Conservation (phyloP, 2,329 filamentous ascomycete species). For the Capronia americana region DNA sequence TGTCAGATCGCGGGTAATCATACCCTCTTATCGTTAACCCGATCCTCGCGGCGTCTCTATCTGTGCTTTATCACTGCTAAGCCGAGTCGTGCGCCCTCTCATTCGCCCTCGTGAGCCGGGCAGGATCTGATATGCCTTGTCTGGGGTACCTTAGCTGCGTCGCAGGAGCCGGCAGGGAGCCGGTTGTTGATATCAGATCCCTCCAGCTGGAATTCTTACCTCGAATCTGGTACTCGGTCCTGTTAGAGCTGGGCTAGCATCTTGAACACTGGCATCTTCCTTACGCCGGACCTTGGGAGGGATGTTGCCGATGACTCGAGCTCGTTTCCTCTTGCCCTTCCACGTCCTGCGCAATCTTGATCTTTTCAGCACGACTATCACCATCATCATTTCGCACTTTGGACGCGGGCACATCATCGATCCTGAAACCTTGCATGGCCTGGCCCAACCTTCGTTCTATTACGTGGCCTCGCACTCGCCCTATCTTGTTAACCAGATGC, state of each 20-base stretch:
- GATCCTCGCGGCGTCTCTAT: not conserved
- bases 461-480: not conserved
- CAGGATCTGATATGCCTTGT: not conserved
- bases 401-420: no score
- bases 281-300: not conserved
- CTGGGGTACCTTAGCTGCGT: not conserved
- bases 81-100: not conserved
- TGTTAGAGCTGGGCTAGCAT: not conserved
- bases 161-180: not conserved
- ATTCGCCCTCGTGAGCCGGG: not conserved
- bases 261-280: not conserved
- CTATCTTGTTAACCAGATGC: not conserved
- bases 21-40: conserved; percentile 21
- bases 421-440: no score
- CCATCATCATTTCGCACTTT: no score
- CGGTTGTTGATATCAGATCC: not conserved
- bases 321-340: no score
- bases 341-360: no score
- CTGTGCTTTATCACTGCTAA: not conserved
- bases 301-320: not conserved
- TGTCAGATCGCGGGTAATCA: conserved; percentile 10
- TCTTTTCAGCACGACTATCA: no score
- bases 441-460: not conserved
- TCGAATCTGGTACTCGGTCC: conserved; percentile 18
- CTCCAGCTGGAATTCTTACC: conserved; percentile 17